Evolutionary conservation across 768 basidiomycete species (phyloP), one percentile per base, ranked within the genome.

Genomic region (Suillus variegatus): DNA sequence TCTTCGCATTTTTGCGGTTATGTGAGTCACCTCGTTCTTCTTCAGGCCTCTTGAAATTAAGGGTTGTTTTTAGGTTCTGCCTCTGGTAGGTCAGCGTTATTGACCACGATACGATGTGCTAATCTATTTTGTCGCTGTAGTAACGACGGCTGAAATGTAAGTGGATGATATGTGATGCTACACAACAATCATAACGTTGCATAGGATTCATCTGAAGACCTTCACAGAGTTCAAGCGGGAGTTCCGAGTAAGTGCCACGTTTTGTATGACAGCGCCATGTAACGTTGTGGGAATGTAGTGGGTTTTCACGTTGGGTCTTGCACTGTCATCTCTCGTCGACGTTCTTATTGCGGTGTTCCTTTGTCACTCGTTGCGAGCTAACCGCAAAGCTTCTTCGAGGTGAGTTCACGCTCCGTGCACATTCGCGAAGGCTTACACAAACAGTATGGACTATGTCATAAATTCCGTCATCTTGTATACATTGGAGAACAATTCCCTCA

Each of bases 401-500:
- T 79, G 63, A 60, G 66, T 66, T 35, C 8, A 18, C 0, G 38
- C 9, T 51, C 3, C 36, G 2, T 22, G 28, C 12, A 41, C 9
- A 20, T 3, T 10, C 28, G 40, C 20, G 14, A 43, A 1, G 7
- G 38, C 46, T 32, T 57, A 18, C 41, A 63, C 0, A 8, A 22
- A 35, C 64, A 85, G 84, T 61, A 67, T 86, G 69, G 82, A 85
- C 65, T 79, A 80, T 9, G 67, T 86, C 32, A 77, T 87, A 28
- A 80, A 85, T 63, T 70, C 75, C 0, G 75, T 86, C 55, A 82
- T 86, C 47, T 67, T 84, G 1, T 86, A 86, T 66, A 81, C 84
- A 0, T 81, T 86, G 52, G 86, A 87, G 69, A 85, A 80, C 43
- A 85, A 85, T 63, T 72, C 81, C 9, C 65, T 86, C 38, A 86